Conservation (phyloP, 768 basidiomycete genomes). For the Botryobasidium botryosum region DNA sequence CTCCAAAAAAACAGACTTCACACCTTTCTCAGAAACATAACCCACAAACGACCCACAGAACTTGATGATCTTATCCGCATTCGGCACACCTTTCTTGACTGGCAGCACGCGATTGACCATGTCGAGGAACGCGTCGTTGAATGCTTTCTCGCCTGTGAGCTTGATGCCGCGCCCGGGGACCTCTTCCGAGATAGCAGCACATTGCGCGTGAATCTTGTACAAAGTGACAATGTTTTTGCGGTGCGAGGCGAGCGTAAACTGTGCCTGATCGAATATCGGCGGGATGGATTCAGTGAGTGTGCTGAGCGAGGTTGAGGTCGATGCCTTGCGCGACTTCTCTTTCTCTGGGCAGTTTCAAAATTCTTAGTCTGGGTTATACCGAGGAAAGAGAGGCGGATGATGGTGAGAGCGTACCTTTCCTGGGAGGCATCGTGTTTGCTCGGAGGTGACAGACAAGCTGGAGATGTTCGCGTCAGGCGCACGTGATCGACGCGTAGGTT, state of each 20-base stretch:
- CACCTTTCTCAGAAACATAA: constrained; percentile 64
- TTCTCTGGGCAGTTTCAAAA: too few species aligned
- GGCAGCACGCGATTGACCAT: constrained; percentile 44
- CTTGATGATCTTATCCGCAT: constrained; percentile 64
- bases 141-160: constrained; percentile 59
- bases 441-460: too few species aligned
- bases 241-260: constrained; percentile 59
- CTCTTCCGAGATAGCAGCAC: constrained; percentile 34
- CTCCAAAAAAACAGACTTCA: constrained; percentile 12
- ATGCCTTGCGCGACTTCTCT: too few species aligned
- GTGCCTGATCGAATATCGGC: constrained; percentile 67
- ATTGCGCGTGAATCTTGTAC: constrained; percentile 58
- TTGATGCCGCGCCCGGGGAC: constrained; percentile 32
- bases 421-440: too few species aligned
- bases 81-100: constrained; percentile 62
- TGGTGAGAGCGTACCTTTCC: too few species aligned
- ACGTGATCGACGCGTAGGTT: too few species aligned
- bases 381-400: too few species aligned
- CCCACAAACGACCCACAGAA: constrained; percentile 67
- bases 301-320: too few species aligned
- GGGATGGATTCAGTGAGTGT: constrained; percentile 23
- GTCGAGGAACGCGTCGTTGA: constrained; percentile 46
- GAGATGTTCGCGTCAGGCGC: too few species aligned
- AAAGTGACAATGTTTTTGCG: constrained; percentile 77
- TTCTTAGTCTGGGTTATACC: too few species aligned